phyloP scores from a whole-genome alignment of 257 asterid genomes.

The Cinchona pubescens region DNA sequence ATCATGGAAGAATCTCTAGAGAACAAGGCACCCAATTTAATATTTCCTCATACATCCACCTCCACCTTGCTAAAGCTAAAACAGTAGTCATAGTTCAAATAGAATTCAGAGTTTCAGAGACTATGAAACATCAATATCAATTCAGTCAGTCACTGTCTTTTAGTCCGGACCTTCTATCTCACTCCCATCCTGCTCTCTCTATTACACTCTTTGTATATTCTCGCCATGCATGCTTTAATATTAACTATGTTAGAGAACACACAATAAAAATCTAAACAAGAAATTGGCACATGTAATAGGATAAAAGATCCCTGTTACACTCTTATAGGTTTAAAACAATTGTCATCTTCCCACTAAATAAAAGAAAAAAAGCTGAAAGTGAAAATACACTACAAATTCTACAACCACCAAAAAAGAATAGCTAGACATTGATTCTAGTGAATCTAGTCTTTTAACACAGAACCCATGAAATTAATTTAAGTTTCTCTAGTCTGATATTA shows the following conservation, averaged over 20 bases:
- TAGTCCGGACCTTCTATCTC: no score
- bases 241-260: no score
- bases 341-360: constrained; percentile 16
- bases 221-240: no score
- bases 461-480: constrained; percentile 24
- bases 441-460: constrained; percentile 21
- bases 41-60: constrained; percentile 21
- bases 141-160: constrained; percentile 19
- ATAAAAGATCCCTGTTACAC: no score
- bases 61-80: constrained; percentile 5
- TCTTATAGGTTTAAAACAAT: constrained; percentile 19
- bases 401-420: constrained; percentile 22
- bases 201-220: no score
- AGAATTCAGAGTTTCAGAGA: constrained; percentile 9
- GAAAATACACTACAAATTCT: constrained; percentile 6
- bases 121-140: constrained; percentile 31
- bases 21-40: constrained; percentile 17
- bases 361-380: constrained; percentile 19
- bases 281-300: no score
- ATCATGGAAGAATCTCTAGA: constrained; percentile 37
- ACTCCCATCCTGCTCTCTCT: no score
- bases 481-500: constrained; percentile 5
- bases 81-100: constrained; percentile 11
- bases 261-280: no score
- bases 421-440: constrained; percentile 27